Percentiles rank a stretch among this genome's conserved stretches.
phyloP scores from a whole-genome alignment of 441 rosid genomes.

The Geranium incanum region DNA sequence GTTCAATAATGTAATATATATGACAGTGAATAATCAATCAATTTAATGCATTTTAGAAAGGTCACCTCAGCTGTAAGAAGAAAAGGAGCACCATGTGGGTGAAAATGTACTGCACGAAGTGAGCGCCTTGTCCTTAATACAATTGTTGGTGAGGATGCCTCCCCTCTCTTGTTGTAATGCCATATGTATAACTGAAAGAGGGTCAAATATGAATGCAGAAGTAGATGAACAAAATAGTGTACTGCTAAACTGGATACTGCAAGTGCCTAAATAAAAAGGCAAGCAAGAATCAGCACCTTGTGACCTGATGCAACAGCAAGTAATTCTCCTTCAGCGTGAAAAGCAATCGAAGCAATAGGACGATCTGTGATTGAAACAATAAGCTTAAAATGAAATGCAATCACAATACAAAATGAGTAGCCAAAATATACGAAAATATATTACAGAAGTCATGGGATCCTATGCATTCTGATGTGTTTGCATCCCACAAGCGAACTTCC shows the following conservation, averaged over 20 bases:
- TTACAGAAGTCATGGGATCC: conserved; percentile 82
- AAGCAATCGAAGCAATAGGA: conserved; percentile 93
- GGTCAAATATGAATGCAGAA: conserved; percentile 18
- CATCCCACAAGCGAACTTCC: conserved; percentile 83
- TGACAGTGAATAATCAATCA: conserved; percentile 21
- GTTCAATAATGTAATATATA: conserved; percentile 36
- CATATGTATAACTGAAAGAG: conserved; percentile 65
- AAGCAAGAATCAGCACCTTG: conserved; percentile 47
- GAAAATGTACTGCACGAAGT: conserved; percentile 91
- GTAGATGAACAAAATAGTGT: not conserved
- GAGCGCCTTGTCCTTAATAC: conserved; percentile 75
- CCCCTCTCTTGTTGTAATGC: conserved; percentile 63
- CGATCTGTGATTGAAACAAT: conserved; percentile 42
- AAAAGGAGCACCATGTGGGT: conserved; percentile 83
- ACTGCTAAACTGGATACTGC: not conserved
- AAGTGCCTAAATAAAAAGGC: conserved; percentile 14
- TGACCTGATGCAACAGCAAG: conserved; percentile 95
- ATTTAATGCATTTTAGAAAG: conserved; percentile 23
- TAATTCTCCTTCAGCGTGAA: conserved; percentile 82
- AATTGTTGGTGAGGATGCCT: conserved; percentile 57
- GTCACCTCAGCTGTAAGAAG: conserved; percentile 92
- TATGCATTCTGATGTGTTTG: conserved; percentile 64
- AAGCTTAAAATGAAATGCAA: not conserved
- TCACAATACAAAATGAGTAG: not conserved
- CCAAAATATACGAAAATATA: conserved; percentile 18